Base-by-base conservation (phyloP, 371 early-diverging fungal species). In the Smittium culicis region DNA sequence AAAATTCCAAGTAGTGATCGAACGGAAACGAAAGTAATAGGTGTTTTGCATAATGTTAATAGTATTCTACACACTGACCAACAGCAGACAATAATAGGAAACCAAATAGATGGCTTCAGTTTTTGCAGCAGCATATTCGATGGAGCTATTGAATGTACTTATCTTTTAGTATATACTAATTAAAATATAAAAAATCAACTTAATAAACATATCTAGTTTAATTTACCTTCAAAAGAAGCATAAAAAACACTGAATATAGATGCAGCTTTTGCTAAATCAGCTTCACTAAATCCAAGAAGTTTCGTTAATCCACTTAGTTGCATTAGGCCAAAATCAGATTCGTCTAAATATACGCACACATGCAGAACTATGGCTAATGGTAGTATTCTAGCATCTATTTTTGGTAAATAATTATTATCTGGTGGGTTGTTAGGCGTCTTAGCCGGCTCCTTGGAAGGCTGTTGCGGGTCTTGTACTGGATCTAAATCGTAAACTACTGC, bases 21-120 rank as follows among this genome's bases (percentile, higher is more conserved):
- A 1, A 79, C 71, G 1, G 67, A 67, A 5, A 80, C 31, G n/a
- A 80, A 45, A 30, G 76, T 66, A 0, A 70, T 73, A 54, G 76
- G 77, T 16, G 71, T 72, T n/a, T 73, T 77, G 45, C 71, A 74
- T 34, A 74, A 76, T 0, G 80, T 81, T 70, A 81, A 66, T 25
- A 71, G 72, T 1, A 69, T 72, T 32, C 75, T 75, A 54, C 76
- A 54, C 24, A 81, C 34, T n/a, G 84, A 83, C 88, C 88, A 88
- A 34, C 73, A 69, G 30, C 86, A 33, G 71, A 83, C 82, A 28
- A 86, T 79, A 24, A 84, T 74, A 2, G 88, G 82, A 57, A 93
- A 83, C 92, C 89, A 87, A 32, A 70, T 66, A 28, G 80, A 78
- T 5, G 90, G 85, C 11, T 84, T 82, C 55, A 86, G 67, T 1